phyloP scores from a whole-genome alignment of 1,284 basidiomycete genomes.

The Ganoderma meredithae region DNA sequence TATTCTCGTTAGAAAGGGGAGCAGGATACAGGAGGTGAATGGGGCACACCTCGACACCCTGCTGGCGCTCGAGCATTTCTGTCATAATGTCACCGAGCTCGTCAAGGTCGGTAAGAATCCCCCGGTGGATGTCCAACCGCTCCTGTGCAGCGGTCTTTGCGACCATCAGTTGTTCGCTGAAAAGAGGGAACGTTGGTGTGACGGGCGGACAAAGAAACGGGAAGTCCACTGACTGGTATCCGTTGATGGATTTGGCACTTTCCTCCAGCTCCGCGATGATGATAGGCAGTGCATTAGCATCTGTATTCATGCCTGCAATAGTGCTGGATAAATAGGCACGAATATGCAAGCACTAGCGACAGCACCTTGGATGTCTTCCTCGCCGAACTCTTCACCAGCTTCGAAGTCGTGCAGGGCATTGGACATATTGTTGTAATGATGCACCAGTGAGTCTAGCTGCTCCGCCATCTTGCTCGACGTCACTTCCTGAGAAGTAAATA shows the following conservation, averaged over 20 bases:
- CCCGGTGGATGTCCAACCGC: conserved; percentile 55
- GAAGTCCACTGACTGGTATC: conserved; percentile 58
- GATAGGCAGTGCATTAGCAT: conserved; percentile 75
- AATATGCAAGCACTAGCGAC: not conserved
- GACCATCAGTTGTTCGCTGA: conserved; percentile 57
- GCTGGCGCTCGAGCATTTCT: conserved; percentile 75
- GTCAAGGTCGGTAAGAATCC: conserved; percentile 69
- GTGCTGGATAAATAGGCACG: conserved; percentile 14
- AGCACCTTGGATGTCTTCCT: conserved; percentile 74
- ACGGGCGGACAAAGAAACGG: not conserved
- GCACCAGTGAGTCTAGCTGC: conserved; percentile 72
- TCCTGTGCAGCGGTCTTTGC: conserved; percentile 52
- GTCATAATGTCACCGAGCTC: conserved; percentile 80
- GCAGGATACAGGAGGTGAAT: not conserved
- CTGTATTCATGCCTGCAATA: conserved; percentile 72
- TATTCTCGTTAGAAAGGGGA: not conserved
- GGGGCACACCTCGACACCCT: conserved; percentile 64
- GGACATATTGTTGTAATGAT: conserved; percentile 80
- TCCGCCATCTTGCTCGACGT: conserved; percentile 71
- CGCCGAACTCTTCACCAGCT: conserved; percentile 64
- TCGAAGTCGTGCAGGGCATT: conserved; percentile 70
- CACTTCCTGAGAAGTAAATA: conserved; percentile 62
- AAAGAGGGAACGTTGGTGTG: not conserved
- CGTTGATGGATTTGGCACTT: conserved; percentile 56
- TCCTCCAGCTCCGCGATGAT: conserved; percentile 78